phyloP scores from a whole-genome alignment of 2,329 filamentous ascomycete species.

The Diplocarpon rosae region DNA sequence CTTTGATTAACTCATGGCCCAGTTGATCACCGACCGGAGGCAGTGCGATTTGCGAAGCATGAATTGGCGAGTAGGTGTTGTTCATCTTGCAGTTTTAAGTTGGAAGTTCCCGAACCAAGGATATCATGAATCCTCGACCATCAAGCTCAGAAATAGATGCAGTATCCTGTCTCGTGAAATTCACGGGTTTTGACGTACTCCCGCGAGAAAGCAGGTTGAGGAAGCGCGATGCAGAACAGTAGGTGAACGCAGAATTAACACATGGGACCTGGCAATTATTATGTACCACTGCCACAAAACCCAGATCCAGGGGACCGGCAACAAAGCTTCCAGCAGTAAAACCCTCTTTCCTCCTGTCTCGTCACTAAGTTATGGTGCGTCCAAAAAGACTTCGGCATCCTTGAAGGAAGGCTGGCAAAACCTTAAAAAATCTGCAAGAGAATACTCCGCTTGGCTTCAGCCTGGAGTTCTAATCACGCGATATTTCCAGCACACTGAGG shows the following conservation, averaged over 20 bases:
- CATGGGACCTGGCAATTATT: background rate
- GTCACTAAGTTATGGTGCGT: background rate
- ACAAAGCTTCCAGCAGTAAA: background rate
- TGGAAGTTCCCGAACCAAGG: too few relatives aligned
- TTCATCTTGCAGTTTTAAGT: slow-evolving; percentile 19
- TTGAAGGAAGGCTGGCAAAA: slow-evolving; percentile 9
- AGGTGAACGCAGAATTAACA: background rate
- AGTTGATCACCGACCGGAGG: slow-evolving; percentile 18
- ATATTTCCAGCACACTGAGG: too few relatives aligned
- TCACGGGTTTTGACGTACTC: too few relatives aligned
- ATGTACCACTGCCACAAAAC: background rate
- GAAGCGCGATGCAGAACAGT: too few relatives aligned
- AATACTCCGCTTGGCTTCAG: too few relatives aligned
- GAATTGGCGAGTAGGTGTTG: slow-evolving; percentile 14
- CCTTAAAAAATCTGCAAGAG: background rate
- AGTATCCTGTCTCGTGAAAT: too few relatives aligned
- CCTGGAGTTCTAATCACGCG: too few relatives aligned
- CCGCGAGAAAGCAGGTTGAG: too few relatives aligned
- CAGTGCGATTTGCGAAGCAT: slow-evolving; percentile 7
- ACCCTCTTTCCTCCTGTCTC: background rate
- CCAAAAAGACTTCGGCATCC: slow-evolving; percentile 2
- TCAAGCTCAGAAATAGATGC: too few relatives aligned
- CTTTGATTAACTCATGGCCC: slow-evolving; percentile 21
- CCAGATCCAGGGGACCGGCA: background rate
- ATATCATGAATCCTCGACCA: too few relatives aligned